Conservation (phyloP, 169 alveolate species). For the Amoebophrya sp. region DNA sequence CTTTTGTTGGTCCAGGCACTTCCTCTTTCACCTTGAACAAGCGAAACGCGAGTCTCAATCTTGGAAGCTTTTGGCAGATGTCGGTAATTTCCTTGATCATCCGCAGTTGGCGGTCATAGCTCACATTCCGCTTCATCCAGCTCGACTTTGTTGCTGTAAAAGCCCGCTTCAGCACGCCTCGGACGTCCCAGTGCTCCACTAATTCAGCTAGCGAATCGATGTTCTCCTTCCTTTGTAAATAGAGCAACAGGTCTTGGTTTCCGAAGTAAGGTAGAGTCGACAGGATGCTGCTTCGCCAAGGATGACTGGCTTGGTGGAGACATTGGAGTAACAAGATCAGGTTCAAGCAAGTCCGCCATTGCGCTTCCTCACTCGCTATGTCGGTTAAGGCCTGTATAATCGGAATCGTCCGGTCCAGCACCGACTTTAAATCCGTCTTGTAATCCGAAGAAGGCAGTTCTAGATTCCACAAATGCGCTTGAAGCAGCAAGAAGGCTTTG, state of each 20-base stretch:
- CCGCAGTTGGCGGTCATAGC: background rate
- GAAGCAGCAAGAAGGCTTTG: slow-evolving; percentile 54
- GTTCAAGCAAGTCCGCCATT: slow-evolving; percentile 42
- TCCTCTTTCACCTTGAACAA: background rate
- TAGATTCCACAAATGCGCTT: slow-evolving; percentile 49
- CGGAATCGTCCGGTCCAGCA: slow-evolving; percentile 51
- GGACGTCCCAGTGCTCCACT: background rate
- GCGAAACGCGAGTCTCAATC: background rate
- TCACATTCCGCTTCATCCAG: no score
- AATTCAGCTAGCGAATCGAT: background rate
- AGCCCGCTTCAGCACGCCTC: no score
- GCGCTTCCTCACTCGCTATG: slow-evolving; percentile 51
- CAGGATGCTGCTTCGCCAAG: slow-evolving; percentile 31
- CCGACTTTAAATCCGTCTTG: slow-evolving; percentile 49
- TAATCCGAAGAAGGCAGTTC: slow-evolving; percentile 53
- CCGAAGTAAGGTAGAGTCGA: background rate
- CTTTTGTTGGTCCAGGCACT: background rate
- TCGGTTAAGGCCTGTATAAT: slow-evolving; percentile 55
- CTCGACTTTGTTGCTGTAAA: no score
- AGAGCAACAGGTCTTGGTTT: background rate
- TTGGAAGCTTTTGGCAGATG: background rate
- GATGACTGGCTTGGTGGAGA: slow-evolving; percentile 39
- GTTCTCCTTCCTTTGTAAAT: slow-evolving; percentile 32
- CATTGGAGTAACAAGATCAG: slow-evolving; percentile 52
- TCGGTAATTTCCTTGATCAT: background rate